Conservation (phyloP, 1,139 yeast species). For the Suhomyces terraborum region DNA sequence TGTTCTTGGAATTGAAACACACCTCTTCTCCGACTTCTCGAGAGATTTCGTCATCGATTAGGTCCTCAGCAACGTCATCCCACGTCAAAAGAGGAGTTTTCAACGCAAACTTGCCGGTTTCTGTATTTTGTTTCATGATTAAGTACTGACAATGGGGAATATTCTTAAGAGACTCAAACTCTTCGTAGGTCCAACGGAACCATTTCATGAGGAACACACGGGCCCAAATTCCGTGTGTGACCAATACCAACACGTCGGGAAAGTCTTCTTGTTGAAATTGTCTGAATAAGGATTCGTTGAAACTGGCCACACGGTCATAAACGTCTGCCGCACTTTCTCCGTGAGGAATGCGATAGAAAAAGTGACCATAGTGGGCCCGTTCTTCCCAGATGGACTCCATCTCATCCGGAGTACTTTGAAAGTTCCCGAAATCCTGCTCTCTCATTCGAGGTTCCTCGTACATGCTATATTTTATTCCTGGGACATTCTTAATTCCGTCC, state of each 20-base stretch:
- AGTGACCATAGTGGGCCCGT: conserved; percentile 87
- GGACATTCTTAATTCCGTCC: conserved; percentile 55
- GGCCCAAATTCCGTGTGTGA: conserved; percentile 93
- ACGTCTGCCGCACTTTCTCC: conserved; percentile 98
- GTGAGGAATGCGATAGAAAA: conserved; percentile 85
- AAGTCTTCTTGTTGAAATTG: conserved; percentile 70
- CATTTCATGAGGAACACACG: conserved; percentile 89
- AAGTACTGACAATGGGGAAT: conserved; percentile 83
- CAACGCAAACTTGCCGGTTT: conserved; percentile 44
- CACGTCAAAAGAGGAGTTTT: conserved; percentile 60
- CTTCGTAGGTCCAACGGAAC: conserved; percentile 91
- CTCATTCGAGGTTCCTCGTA: conserved; percentile 88
- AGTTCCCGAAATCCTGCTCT: conserved; percentile 94
- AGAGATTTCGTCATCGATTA: conserved; percentile 41
- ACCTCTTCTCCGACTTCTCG: conserved; percentile 48
- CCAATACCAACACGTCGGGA: conserved; percentile 75
- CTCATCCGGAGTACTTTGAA: conserved; percentile 74
- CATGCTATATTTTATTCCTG: conserved; percentile 53
- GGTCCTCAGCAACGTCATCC: conserved; percentile 54
- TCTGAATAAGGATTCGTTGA: conserved; percentile 81
- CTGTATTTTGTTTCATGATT: conserved; percentile 63
- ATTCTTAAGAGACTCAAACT: conserved; percentile 78
- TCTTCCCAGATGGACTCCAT: conserved; percentile 81
- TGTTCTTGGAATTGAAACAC: conserved; percentile 41
- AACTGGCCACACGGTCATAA: conserved; percentile 84